Base-by-base conservation (phyloP, 805 yeast genomes). In the Kodamaea lidongshanica region DNA sequence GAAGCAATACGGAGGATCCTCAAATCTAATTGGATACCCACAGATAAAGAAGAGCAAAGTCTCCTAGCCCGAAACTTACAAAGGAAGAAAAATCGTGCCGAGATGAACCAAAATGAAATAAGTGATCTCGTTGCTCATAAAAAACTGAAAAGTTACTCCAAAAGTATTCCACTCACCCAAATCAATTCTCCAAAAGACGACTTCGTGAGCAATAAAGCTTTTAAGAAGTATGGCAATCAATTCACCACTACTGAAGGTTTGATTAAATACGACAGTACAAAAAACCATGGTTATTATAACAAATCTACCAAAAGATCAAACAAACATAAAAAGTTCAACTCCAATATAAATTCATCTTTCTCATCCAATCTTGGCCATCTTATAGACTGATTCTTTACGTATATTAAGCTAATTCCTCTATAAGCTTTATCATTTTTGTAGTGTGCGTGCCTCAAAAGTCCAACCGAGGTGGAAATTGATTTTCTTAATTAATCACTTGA, bases 1-100 rank as follows among this genome's bases (percentile, higher is more conserved):
- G 94, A 87, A 42, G 83, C 88, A 0, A 71, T 87, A 2, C 63
- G 95, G 35, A 70, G 95, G 39, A 85, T 88, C 12, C 50, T 88
- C 40, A 77, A 74, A 48, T 77, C 89, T 4, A 74, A 68, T 21
- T 88, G 95, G 94, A 56, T 51, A 11, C 95, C 95, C 0, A 62
- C 54, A 4, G 67, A 59, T 1, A 67, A 65, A n/a, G 83, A 78
- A 36, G 68, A 61, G 22, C 65, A 53, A 4, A 52, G 45, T 16
- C 48, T 68, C 9, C 26, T 39, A 25, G 43, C 39, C 28, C 29
- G 46, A 22, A 52, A 50, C 33, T 31, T 33, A 12, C 21, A 45
- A 34, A 27, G 39, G 11, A 28, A 44, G 32, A 32, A 38, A 12
- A 27, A 25, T 9, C n/a, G n/a, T n/a, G n/a, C n/a, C n/a, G n/a